Evolutionary conservation across 805 yeast genomes (phyloP), one percentile per base, ranked within the genome.

Genomic region (Pichia heedii): DNA sequence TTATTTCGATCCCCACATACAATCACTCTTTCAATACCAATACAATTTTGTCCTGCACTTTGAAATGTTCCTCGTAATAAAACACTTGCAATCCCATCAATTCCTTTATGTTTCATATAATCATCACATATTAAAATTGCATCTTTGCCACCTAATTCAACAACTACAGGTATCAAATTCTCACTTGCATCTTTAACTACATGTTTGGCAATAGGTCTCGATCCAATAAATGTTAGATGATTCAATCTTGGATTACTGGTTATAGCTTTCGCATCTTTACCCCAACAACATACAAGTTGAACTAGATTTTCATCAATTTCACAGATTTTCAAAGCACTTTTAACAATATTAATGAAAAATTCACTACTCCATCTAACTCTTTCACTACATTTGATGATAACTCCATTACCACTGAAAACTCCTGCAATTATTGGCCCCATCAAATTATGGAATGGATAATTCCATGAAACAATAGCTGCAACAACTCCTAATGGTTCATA

Each of bases 41-140:
- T 93, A 67, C 99, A 93, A 60, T 93, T 93, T 65, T 93, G 99
- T 12, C 99, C 99, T 0, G 96, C 84, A 42, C 95, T 84, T 66
- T 93, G 99, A 68, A 90, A 93, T 0, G 96, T 82, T 30, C 98
- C 99, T 57, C 99, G 74, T 82, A 93, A 74, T 33, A 93, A 73
- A 22, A 88, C 79, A 15, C 96, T 85, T 0, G 95, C 80, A 35
- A 82, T 66, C 5, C 71, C 64, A 9, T 70, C 62, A 35, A 75
- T 51, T 4, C 66, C 62, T 24, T 65, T 57, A 22, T 65, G 51
- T 50, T 80, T 77, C 49, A 76, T 68, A 33, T 76, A 82, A 52
- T 86, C 93, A 55, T 90, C 97, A 50, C 93, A 71, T 4, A 89
- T 87, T 41, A 93, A 72, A 19, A 87, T 77, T 0, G 97, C 83